These are phyloP conservation scores for Acidomyces sp. DNA, from an alignment of 495 filamentous ascomycete genomes.

Conservation along the genomic window DNA sequence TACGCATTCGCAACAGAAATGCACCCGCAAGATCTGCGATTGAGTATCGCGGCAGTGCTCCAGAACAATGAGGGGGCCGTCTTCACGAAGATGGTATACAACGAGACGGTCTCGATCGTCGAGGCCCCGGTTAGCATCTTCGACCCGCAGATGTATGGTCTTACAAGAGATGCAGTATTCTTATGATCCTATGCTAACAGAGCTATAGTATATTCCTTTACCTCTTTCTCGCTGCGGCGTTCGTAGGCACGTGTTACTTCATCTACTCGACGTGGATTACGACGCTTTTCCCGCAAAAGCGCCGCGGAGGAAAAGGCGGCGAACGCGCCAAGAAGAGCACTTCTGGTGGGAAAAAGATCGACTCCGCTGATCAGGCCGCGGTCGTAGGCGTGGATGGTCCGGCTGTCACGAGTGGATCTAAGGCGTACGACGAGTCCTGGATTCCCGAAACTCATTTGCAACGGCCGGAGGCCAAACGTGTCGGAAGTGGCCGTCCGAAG, in stretches of 20 bases:
- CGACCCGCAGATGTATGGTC: constrained; percentile 82
- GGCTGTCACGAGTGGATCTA: constrained; percentile 50
- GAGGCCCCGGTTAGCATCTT: constrained; percentile 87
- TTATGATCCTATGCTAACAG: neutral
- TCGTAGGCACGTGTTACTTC: constrained; percentile 75
- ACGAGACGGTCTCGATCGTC: constrained; percentile 77
- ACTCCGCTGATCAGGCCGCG: constrained; percentile 43
- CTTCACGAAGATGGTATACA: constrained; percentile 69
- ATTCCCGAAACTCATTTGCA: constrained; percentile 87
- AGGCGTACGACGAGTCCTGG: constrained; percentile 90
- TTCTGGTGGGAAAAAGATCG: constrained; percentile 50
- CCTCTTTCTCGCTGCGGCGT: constrained; percentile 68
- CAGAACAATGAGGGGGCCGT: constrained; percentile 50
- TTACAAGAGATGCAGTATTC: neutral
- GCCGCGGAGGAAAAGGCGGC: constrained; percentile 49
- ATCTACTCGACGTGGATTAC: constrained; percentile 97
- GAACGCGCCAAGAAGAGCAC: constrained; percentile 45
- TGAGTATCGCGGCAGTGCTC: constrained; percentile 65
- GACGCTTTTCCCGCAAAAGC: constrained; percentile 88
- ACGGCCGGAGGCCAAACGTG: constrained; percentile 64
- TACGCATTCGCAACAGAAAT: constrained; percentile 85
- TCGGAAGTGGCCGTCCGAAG: constrained; percentile 48
- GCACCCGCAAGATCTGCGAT: constrained; percentile 75
- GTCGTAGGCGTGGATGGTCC: constrained; percentile 58
- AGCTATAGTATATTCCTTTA: constrained; percentile 80